Evolutionary conservation across 2,329 filamentous ascomycete genomes (phyloP), one percentile per base, ranked within the genome.

Genomic region (Parascedosporium putredinis): DNA sequence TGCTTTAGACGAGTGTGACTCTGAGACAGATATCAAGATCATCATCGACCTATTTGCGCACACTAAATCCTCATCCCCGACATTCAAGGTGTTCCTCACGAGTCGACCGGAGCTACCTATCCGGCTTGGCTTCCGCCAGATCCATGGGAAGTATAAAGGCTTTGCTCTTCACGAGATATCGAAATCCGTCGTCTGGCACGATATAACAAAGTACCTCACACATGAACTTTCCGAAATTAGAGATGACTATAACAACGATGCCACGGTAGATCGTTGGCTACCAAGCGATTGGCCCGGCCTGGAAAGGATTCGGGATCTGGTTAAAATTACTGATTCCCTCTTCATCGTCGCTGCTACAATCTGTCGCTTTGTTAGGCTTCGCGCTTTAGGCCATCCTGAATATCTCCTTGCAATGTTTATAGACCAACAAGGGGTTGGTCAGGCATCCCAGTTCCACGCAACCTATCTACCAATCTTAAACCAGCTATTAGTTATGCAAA

Each of bases 61-160:
- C 27, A 14, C 27, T 31, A 50, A 33, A 25, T 6, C 45, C 40
- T 20, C n/a, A 16, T 54, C 51, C 25, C 25, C 55, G 14, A 47
- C 43, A 22, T 40, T 67, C 23, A 62, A 58, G 49, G 49, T 64
- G n/a, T 67, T 70, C 45, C 25, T 70, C 8, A 70, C 67, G 0
- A 70, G 67, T 51, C 57, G 67, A 24, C 67, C 67, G 1, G 62
- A 70, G 45, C 48, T 65, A 5, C 60, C 59, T 3, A 60, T 67
- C 50, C 59, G 60, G 3, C 54, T 63, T 27, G 62, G 63, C 2
- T 69, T 71, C 47, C 50, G 51, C 2, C 12, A 55, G 16, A 55
- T 67, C 20, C 40, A 52, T 6, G 59, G 57, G 18, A 56, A 46
- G 2, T 62, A 67, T 52, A 54, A 64, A 50, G 57, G 61, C 43